phyloP scores from a whole-genome alignment of 225 moss, liverwort and hornwort species.

The Takakia lepidozioides region DNA sequence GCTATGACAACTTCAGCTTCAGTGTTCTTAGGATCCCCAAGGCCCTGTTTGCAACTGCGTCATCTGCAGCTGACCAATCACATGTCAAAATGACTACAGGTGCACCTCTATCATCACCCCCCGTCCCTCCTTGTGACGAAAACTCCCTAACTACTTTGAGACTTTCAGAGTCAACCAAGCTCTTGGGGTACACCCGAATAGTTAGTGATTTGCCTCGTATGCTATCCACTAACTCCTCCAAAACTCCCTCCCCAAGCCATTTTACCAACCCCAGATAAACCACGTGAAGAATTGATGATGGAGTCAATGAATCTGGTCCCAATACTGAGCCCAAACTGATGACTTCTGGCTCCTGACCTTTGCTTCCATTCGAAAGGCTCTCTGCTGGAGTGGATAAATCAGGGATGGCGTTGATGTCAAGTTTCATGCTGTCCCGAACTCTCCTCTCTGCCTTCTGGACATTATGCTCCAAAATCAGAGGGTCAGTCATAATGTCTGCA shows the following conservation, averaged over 20 bases:
- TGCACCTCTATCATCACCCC: constrained; percentile 9
- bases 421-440: constrained; percentile 22
- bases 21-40: constrained; percentile 24
- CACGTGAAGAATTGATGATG: constrained; percentile 29
- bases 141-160: constrained; percentile 1
- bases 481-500: constrained; percentile 8
- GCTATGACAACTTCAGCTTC: constrained; percentile 24
- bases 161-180: neutral
- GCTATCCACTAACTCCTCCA: constrained; percentile 25
- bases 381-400: constrained; percentile 48
- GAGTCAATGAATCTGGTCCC: constrained; percentile 13
- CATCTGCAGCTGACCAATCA: constrained; percentile 32
- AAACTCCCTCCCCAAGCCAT: constrained; percentile 25
- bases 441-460: constrained; percentile 5
- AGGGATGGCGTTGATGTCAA: constrained; percentile 59
- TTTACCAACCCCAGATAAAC: constrained; percentile 26
- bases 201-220: constrained; percentile 28
- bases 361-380: constrained; percentile 34
- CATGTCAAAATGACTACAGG: constrained; percentile 29
- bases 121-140: constrained; percentile 1
- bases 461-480: constrained; percentile 3
- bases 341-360: constrained; percentile 28
- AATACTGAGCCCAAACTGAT: constrained; percentile 26
- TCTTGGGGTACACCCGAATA: constrained; percentile 24
- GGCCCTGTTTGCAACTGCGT: constrained; percentile 29